Evolutionary conservation across 306 rosid genomes (phyloP).

Genomic region (Quercus ilex): DNA sequence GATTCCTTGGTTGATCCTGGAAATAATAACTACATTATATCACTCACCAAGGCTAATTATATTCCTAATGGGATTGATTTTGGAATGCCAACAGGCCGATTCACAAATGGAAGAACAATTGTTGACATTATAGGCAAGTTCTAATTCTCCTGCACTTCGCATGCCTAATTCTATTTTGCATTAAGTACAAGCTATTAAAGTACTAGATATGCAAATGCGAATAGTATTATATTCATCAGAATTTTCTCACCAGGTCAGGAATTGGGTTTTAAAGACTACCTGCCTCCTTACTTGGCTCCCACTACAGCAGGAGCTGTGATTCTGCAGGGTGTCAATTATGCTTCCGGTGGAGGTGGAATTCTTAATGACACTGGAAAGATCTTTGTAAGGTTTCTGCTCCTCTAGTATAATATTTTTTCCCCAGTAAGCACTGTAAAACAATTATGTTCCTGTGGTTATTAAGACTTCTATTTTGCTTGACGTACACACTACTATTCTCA

Average conservation of each 20-base stretch:
- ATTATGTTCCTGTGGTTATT: too few relatives aligned
- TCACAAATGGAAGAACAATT: slow-evolving; percentile 73
- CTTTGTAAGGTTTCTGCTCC: slow-evolving; percentile 45
- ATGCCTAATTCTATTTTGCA: not conserved
- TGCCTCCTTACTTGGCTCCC: slow-evolving; percentile 68
- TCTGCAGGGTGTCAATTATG: slow-evolving; percentile 70
- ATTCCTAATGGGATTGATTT: slow-evolving; percentile 68
- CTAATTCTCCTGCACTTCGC: not conserved
- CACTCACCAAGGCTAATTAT: slow-evolving; percentile 54
- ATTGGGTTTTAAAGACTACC: slow-evolving; percentile 36
- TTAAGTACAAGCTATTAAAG: not conserved
- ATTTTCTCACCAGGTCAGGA: slow-evolving; percentile 43
- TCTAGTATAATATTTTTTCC: not conserved
- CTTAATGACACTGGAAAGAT: slow-evolving; percentile 53
- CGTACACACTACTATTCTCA: not conserved
- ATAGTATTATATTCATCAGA: not conserved
- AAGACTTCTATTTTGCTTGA: too few relatives aligned
- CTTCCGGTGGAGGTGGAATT: slow-evolving; percentile 76
- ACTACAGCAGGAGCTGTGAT: slow-evolving; percentile 44
- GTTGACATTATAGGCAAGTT: slow-evolving; percentile 58
- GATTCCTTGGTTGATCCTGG: slow-evolving; percentile 74
- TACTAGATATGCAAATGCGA: not conserved
- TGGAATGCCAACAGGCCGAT: slow-evolving; percentile 67
- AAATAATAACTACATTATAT: slow-evolving; percentile 56
- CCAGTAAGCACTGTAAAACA: too few relatives aligned